A percentile compares a stretch with the other conserved stretches of the same genome.
Evolutionary conservation across 495 filamentous ascomycete species (phyloP).

Genomic region (Trichoderma gamsii): DNA sequence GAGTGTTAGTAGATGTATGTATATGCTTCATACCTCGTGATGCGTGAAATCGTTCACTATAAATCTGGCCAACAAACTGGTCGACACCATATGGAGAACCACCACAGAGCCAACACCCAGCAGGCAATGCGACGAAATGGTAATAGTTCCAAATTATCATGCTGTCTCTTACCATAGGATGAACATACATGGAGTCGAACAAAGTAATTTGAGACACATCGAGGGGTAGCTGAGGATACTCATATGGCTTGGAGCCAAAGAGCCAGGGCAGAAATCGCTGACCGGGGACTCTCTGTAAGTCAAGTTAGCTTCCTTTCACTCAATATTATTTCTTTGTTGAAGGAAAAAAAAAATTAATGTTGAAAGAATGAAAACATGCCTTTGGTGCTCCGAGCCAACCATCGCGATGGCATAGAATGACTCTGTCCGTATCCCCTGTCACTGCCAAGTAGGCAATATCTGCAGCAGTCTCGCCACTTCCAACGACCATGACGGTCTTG

Average conservation of each 20-base stretch:
- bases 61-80: slow-evolving; percentile 25
- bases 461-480: slow-evolving; percentile 37
- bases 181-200: slow-evolving; percentile 35
- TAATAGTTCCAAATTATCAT: slow-evolving; percentile 24
- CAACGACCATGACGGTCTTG: slow-evolving; percentile 38
- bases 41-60: slow-evolving; percentile 21
- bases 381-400: slow-evolving; percentile 35
- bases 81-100: slow-evolving; percentile 23
- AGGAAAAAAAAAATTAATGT: background rate
- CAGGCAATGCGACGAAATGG: slow-evolving; percentile 21
- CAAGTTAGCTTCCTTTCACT: slow-evolving; percentile 13
- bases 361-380: slow-evolving; percentile 19
- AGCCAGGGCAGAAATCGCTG: slow-evolving; percentile 18
- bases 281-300: background rate
- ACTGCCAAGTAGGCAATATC: slow-evolving; percentile 36
- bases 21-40: slow-evolving; percentile 20
- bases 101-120: slow-evolving; percentile 23
- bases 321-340: background rate
- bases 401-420: slow-evolving; percentile 36
- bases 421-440: slow-evolving; percentile 31
- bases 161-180: slow-evolving; percentile 25
- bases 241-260: slow-evolving; percentile 21
- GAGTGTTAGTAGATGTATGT: too few species aligned
- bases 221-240: slow-evolving; percentile 19
- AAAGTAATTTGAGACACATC: slow-evolving; percentile 29